Percentiles rank a stretch among this genome's conserved stretches.
phyloP scores from a whole-genome alignment of 306 rosid species.

The Trifolium pratense region DNA sequence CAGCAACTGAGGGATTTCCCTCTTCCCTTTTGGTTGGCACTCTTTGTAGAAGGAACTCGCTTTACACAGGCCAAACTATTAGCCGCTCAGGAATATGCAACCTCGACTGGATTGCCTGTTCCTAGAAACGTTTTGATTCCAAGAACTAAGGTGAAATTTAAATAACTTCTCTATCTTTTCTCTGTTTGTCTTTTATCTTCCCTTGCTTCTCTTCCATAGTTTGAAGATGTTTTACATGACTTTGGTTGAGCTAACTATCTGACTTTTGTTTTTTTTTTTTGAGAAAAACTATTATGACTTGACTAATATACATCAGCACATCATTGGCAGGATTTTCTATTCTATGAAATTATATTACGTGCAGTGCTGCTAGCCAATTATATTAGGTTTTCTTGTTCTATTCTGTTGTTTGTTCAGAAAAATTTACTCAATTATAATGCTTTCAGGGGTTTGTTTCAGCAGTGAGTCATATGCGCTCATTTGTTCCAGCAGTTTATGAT shows the following conservation, averaged over 20 bases:
- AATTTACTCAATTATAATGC: slow-evolving; percentile 25
- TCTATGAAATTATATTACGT: not conserved
- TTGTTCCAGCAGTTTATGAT: slow-evolving; percentile 89
- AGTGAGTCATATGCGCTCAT: slow-evolving; percentile 78
- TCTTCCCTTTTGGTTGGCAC: slow-evolving; percentile 94
- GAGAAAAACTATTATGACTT: slow-evolving; percentile 5
- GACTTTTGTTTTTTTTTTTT: too few species aligned
- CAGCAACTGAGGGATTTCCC: slow-evolving; percentile 77
- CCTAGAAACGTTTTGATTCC: slow-evolving; percentile 95
- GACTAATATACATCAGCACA: slow-evolving; percentile 13
- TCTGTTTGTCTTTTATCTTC: not conserved
- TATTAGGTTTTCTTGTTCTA: slow-evolving; percentile 15
- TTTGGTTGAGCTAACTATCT: slow-evolving; percentile 16
- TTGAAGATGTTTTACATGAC: slow-evolving; percentile 29
- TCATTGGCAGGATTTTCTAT: slow-evolving; percentile 13
- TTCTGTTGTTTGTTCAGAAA: not conserved
- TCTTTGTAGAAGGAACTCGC: slow-evolving; percentile 96
- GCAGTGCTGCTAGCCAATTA: slow-evolving; percentile 1
- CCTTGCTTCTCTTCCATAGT: slow-evolving; percentile 25
- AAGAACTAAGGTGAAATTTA: slow-evolving; percentile 79
- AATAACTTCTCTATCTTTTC: not conserved
- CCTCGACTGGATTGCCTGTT: slow-evolving; percentile 67
- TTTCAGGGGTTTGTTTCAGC: slow-evolving; percentile 91
- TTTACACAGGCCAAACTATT: slow-evolving; percentile 85
- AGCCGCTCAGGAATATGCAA: slow-evolving; percentile 93